These are phyloP conservation scores for Persicaria maculosa DNA, from an alignment of 148 eudicot genomes.

Conservation along the genomic window DNA sequence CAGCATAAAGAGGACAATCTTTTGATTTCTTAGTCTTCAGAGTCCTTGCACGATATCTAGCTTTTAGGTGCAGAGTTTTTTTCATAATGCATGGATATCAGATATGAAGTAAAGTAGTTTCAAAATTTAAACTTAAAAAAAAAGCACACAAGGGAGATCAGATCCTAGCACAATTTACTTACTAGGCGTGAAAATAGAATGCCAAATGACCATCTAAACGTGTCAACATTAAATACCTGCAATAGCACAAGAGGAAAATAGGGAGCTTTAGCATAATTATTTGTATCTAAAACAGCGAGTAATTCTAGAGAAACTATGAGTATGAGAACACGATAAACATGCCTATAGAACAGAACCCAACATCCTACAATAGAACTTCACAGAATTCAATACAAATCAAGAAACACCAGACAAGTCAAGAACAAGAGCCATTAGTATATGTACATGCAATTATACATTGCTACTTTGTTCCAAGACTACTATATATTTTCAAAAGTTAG, in stretches of 20 bases:
- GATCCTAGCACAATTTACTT: constrained; percentile 19
- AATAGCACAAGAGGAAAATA: not conserved
- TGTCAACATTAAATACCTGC: constrained; percentile 90
- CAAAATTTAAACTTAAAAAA: not conserved
- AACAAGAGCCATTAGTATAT: not conserved
- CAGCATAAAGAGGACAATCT: too few species aligned
- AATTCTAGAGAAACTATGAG: not conserved
- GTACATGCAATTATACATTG: not conserved
- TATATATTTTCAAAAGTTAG: not conserved
- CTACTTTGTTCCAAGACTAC: not conserved
- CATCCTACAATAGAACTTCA: not conserved
- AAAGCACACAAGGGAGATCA: not conserved
- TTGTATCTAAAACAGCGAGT: not conserved
- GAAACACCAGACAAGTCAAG: not conserved
- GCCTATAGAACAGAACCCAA: not conserved
- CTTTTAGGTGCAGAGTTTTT: not conserved
- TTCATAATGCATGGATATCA: not conserved
- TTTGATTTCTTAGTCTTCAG: too few species aligned
- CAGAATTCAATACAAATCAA: not conserved
- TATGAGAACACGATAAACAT: not conserved
- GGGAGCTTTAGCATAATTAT: not conserved
- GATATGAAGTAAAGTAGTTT: not conserved
- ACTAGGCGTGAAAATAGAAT: constrained; percentile 98
- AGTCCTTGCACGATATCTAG: not conserved
- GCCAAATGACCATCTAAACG: constrained; percentile 94